Evolutionary conservation across 2,329 filamentous ascomycete genomes (phyloP).

Genomic region (Colletotrichum sp.): DNA sequence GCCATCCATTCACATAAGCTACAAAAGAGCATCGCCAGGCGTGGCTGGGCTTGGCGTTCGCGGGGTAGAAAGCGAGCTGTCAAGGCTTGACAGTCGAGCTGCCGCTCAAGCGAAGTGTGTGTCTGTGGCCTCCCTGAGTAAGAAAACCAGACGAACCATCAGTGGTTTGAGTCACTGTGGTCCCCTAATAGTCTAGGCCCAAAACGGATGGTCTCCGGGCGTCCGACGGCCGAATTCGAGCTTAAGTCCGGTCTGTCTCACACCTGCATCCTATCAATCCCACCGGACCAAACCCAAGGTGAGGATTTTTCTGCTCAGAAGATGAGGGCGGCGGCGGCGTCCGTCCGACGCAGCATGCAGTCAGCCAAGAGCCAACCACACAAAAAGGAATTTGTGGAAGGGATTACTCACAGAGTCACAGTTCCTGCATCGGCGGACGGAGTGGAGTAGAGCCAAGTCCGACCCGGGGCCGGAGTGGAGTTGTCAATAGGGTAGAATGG

Average conservation of each 20-base stretch:
- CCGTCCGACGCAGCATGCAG: neutral
- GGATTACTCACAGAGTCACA: constrained; percentile 18
- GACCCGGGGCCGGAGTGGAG: constrained; percentile 12
- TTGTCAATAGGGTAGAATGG: neutral
- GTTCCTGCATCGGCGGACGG: constrained; percentile 17
- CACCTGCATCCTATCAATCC: neutral
- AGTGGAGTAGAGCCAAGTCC: constrained; percentile 7
- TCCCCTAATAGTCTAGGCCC: neutral
- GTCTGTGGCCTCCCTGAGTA: neutral
- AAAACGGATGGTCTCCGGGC: neutral
- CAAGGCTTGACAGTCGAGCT: neutral
- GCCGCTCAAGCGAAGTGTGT: neutral
- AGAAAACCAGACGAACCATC: neutral
- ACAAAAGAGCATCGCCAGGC: neutral
- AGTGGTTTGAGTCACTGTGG: neutral
- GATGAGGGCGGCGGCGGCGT: neutral
- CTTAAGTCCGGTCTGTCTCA: neutral
- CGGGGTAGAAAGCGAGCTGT: neutral
- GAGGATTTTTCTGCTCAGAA: neutral
- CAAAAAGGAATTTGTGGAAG: neutral
- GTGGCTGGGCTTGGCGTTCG: neutral
- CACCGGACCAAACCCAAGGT: neutral
- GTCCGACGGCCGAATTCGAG: neutral
- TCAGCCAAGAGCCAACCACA: neutral
- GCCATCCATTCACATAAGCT: neutral